These are phyloP conservation scores for Metschnikowia cubensis DNA, from an alignment of 805 yeast genomes.

Conservation along the genomic window DNA sequence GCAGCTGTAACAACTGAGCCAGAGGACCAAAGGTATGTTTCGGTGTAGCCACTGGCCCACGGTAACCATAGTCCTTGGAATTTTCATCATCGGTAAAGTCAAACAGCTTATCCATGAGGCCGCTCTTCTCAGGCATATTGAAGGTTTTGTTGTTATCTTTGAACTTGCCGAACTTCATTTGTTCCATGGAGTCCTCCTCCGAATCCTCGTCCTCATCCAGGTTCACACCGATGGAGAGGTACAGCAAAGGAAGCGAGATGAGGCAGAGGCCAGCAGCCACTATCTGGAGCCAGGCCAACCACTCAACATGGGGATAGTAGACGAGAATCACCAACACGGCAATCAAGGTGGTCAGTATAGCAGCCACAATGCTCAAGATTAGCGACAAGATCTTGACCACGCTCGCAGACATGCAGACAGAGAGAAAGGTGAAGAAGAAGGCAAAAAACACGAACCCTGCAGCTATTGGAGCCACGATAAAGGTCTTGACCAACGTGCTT, in stretches of 20 bases:
- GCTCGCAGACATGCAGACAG: conserved; percentile 24
- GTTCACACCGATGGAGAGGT: conserved; percentile 30
- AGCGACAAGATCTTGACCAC: conserved; percentile 36
- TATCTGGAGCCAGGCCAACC: conserved; percentile 72
- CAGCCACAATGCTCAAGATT: conserved; percentile 45
- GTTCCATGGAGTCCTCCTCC: conserved; percentile 17
- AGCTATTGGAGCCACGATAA: conserved; percentile 63
- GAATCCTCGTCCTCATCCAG: conserved; percentile 16
- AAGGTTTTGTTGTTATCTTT: background rate
- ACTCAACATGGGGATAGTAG: conserved; percentile 60
- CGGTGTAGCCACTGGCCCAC: conserved; percentile 6
- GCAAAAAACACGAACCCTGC: conserved; percentile 53
- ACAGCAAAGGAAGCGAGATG: conserved; percentile 47
- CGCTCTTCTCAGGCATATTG: background rate
- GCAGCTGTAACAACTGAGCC: conserved; percentile 2
- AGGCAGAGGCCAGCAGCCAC: conserved; percentile 61
- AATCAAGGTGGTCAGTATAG: conserved; percentile 50
- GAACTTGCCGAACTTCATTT: conserved; percentile 15
- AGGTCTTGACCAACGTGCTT: conserved; percentile 47
- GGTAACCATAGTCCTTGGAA: conserved; percentile 11
- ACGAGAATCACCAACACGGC: conserved; percentile 54
- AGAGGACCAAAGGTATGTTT: conserved; percentile 2
- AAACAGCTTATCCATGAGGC: conserved; percentile 1
- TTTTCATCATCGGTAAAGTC: conserved; percentile 6
- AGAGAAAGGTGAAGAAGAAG: conserved; percentile 21